These are phyloP conservation scores for Penicillium atrosanguineum DNA, from an alignment of 495 filamentous ascomycete genomes.

Conservation along the genomic window DNA sequence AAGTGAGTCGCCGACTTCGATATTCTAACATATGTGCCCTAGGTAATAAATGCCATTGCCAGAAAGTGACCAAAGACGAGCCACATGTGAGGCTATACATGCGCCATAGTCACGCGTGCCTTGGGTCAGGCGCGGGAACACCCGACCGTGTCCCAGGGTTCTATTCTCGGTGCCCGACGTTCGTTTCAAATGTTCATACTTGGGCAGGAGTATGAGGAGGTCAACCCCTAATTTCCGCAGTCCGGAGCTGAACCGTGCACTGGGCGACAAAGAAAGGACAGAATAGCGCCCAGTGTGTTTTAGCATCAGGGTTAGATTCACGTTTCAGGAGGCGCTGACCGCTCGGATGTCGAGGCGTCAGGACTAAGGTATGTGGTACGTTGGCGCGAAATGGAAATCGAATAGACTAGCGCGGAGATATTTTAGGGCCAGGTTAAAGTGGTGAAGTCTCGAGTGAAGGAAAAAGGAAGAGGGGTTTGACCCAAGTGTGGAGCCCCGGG, in stretches of 20 bases:
- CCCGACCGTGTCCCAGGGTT: slow-evolving; percentile 12
- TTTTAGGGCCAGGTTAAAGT: not conserved
- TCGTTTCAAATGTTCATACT: not conserved
- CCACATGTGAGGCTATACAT: too few relatives aligned
- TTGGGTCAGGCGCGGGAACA: slow-evolving; percentile 17
- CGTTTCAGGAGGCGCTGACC: slow-evolving; percentile 7
- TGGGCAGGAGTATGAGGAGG: not conserved
- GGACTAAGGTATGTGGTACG: not conserved
- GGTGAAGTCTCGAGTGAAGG: not conserved
- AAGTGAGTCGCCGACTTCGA: too few relatives aligned
- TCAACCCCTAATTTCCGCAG: not conserved
- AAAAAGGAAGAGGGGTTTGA: not conserved
- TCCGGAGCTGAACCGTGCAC: not conserved
- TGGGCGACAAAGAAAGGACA: not conserved
- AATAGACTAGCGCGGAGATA: not conserved
- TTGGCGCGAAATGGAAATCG: not conserved
- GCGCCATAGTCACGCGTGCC: slow-evolving; percentile 10
- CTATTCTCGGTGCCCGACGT: not conserved
- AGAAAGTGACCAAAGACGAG: too few relatives aligned
- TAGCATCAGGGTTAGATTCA: not conserved
- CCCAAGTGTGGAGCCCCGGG: slow-evolving; percentile 13
- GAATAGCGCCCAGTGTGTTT: not conserved
- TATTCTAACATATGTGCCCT: too few relatives aligned
- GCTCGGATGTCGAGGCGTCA: not conserved
- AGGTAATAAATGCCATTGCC: too few relatives aligned